Percentiles rank a stretch among this genome's conserved stretches.
These are phyloP conservation scores for Pseudogymnoascus sp. DNA, from an alignment of 2,329 filamentous ascomycete species.

Conservation along the genomic window DNA sequence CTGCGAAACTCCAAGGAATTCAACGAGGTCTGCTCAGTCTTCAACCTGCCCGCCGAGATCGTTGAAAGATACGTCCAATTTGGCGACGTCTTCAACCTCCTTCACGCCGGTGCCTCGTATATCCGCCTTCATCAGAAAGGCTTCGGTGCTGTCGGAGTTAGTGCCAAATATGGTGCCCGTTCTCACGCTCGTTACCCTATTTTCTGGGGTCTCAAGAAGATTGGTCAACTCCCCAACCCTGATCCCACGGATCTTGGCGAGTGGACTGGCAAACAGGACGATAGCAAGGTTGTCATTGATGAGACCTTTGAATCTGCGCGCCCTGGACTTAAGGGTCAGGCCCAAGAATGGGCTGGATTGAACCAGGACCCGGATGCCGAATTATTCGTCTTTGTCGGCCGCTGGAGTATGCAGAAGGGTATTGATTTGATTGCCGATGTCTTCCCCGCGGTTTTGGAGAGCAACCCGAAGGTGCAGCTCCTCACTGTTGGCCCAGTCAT, in stretches of 20 bases:
- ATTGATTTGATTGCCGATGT: slow-evolving; percentile 62
- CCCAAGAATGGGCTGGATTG: slow-evolving; percentile 60
- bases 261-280: slow-evolving; percentile 48
- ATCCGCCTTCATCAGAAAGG: slow-evolving; percentile 58
- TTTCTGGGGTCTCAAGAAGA: slow-evolving; percentile 56
- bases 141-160: slow-evolving; percentile 60
- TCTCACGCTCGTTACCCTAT: slow-evolving; percentile 60
- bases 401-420: slow-evolving; percentile 63
- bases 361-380: slow-evolving; percentile 54
- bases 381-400: slow-evolving; percentile 59
- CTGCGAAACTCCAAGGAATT: slow-evolving; percentile 54
- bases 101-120: slow-evolving; percentile 58
- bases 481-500: slow-evolving; percentile 58
- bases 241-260: slow-evolving; percentile 56
- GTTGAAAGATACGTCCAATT: slow-evolving; percentile 32
- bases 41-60: slow-evolving; percentile 49
- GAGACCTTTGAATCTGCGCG: slow-evolving; percentile 45
- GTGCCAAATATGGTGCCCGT: slow-evolving; percentile 59
- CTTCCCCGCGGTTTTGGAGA: slow-evolving; percentile 54
- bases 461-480: slow-evolving; percentile 50
- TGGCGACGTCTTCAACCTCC: slow-evolving; percentile 38
- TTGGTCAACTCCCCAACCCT: slow-evolving; percentile 64
- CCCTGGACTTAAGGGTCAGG: slow-evolving; percentile 47
- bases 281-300: slow-evolving; percentile 44
- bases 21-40: slow-evolving; percentile 56